Evolutionary conservation across 1,139 yeast genomes (phyloP).

Genomic region (Pneumocystis sp.): DNA sequence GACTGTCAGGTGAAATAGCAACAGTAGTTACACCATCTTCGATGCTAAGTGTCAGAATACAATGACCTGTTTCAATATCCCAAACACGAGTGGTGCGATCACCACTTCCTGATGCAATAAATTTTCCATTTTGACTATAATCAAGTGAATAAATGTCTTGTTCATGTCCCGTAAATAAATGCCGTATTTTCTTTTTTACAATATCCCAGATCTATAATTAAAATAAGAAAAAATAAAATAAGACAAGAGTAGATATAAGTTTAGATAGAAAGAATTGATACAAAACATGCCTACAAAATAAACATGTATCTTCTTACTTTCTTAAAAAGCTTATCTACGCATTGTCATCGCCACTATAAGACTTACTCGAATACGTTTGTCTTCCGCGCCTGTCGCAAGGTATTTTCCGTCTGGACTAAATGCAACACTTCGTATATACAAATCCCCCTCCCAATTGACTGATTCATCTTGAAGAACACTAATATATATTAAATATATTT

Average conservation of each 20-base stretch:
- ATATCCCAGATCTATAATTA: constrained; percentile 63
- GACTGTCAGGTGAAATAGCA: constrained; percentile 91
- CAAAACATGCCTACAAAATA: not conserved
- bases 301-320: not conserved
- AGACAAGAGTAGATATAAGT: not conserved
- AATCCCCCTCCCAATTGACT: constrained; percentile 45
- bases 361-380: constrained; percentile 59
- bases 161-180: constrained; percentile 85
- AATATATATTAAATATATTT: not conserved
- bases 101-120: constrained; percentile 90
- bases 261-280: not conserved
- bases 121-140: constrained; percentile 88
- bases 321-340: not conserved
- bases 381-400: constrained; percentile 97
- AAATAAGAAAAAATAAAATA: not conserved
- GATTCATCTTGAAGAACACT: constrained; percentile 61
- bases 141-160: constrained; percentile 95
- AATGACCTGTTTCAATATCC: constrained; percentile 87
- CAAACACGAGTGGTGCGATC: constrained; percentile 94
- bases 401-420: constrained; percentile 93
- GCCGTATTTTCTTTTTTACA: constrained; percentile 69
- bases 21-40: constrained; percentile 98
- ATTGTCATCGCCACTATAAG: not conserved
- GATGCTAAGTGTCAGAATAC: constrained; percentile 64
- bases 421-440: constrained; percentile 88